Percentiles rank a stretch among this genome's conserved stretches.
Evolutionary conservation across 2,329 filamentous ascomycete genomes (phyloP).

Genomic region (Talaromyces sp.): DNA sequence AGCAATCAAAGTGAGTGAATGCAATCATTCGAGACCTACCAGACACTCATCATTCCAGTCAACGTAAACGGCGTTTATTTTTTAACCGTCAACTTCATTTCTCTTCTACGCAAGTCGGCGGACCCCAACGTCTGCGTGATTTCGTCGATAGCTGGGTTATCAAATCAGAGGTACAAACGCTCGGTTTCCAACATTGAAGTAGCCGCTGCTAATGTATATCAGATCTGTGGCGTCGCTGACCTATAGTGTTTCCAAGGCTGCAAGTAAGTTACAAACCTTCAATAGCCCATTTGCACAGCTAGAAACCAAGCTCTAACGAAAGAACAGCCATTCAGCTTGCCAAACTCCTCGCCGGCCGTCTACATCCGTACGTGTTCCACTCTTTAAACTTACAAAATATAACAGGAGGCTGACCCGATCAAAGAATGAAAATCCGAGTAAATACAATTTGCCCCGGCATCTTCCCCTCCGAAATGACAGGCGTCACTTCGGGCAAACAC

Average conservation of each 20-base stretch:
- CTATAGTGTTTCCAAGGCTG: slow-evolving; percentile 22
- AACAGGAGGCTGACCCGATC: background rate
- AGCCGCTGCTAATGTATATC: background rate
- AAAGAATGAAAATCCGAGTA: slow-evolving; percentile 16
- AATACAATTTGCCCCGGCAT: slow-evolving; percentile 22
- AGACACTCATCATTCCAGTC: slow-evolving; percentile 14
- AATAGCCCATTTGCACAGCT: slow-evolving; percentile 3
- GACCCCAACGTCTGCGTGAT: slow-evolving; percentile 23
- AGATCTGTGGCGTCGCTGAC: slow-evolving; percentile 20
- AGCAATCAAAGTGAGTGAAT: slow-evolving; percentile 7
- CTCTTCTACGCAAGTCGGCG: slow-evolving; percentile 21
- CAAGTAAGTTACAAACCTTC: slow-evolving; percentile 6
- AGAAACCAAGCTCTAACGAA: background rate
- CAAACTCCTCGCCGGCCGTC: slow-evolving; percentile 15
- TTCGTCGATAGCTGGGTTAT: slow-evolving; percentile 21
- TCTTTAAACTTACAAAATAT: background rate
- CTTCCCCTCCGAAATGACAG: slow-evolving; percentile 13
- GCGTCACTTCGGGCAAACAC: slow-evolving; percentile 15
- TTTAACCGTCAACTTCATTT: slow-evolving; percentile 21
- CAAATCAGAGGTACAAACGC: slow-evolving; percentile 16
- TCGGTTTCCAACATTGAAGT: background rate
- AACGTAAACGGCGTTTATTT: slow-evolving; percentile 27
- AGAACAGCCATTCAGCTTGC: slow-evolving; percentile 15
- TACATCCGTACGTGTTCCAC: slow-evolving; percentile 8
- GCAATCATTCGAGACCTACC: background rate